Evolutionary conservation across 2,329 filamentous ascomycete genomes (phyloP).

Genomic region (Passalora sequoiae): DNA sequence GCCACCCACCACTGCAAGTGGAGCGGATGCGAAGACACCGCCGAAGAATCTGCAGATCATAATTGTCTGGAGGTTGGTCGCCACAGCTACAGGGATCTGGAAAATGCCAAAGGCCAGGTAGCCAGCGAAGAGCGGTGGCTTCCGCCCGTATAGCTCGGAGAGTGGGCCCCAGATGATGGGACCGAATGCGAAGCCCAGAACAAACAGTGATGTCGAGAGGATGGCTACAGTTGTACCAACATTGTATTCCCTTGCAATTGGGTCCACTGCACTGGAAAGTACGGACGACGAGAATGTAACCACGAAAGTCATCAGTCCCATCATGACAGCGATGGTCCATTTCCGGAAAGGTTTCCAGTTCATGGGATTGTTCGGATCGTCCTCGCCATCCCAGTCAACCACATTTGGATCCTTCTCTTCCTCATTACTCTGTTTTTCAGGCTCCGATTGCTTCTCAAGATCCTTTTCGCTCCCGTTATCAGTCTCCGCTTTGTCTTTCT

Average conservation of each 20-base stretch:
- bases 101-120: constrained; percentile 48
- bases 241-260: constrained; percentile 20
- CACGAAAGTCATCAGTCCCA: constrained; percentile 25
- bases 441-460: constrained; percentile 14
- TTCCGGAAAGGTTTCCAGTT: constrained; percentile 19
- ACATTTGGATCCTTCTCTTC: constrained; percentile 21
- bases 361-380: constrained; percentile 22
- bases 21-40: constrained; percentile 49
- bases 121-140: constrained; percentile 33
- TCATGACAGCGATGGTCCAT: constrained; percentile 24
- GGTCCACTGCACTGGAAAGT: constrained; percentile 17
- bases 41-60: constrained; percentile 52
- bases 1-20: constrained; percentile 46
- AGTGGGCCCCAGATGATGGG: constrained; percentile 15
- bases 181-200: constrained; percentile 20
- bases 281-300: constrained; percentile 52
- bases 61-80: constrained; percentile 51
- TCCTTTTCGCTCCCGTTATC: constrained; percentile 7
- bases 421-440: constrained; percentile 6
- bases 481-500: neutral
- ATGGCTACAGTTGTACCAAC: constrained; percentile 26
- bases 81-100: constrained; percentile 52
- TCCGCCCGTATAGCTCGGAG: constrained; percentile 54
- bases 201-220: constrained; percentile 22
- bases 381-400: constrained; percentile 22